These are phyloP conservation scores for Didymella glomerata DNA, from an alignment of 2,329 filamentous ascomycete species.

Conservation along the genomic window DNA sequence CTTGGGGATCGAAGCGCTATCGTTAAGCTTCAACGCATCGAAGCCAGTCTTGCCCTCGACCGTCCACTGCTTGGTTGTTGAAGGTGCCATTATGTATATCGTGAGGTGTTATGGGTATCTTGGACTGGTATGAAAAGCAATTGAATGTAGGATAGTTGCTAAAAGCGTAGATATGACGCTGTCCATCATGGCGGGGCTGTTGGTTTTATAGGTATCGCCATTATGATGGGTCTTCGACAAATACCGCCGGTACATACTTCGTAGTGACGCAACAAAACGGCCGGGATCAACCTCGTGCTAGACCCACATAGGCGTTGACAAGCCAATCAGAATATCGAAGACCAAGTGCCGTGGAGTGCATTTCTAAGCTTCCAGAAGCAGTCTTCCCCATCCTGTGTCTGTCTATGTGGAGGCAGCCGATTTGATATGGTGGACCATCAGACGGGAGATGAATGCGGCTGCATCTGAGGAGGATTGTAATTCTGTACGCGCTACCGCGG, in stretches of 20 bases:
- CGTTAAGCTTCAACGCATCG: conserved; percentile 66
- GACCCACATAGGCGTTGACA: conserved; percentile 6
- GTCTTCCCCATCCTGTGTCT: conserved; percentile 4
- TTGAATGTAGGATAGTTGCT: conserved; percentile 1
- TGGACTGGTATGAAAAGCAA: neutral
- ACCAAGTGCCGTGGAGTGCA: conserved; percentile 10
- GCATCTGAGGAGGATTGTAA: neutral
- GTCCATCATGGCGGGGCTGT: conserved; percentile 2
- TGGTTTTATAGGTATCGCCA: conserved; percentile 23
- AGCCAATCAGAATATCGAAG: conserved; percentile 5
- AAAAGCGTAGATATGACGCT: neutral
- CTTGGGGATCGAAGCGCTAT: conserved; percentile 63
- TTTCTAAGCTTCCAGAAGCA: conserved; percentile 22
- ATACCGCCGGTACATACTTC: conserved; percentile 2
- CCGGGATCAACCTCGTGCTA: conserved; percentile 9
- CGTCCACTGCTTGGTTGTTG: conserved; percentile 65
- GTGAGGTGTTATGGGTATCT: neutral
- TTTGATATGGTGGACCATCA: conserved; percentile 1
- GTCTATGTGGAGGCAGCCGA: conserved; percentile 8
- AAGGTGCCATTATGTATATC: conserved; percentile 47
- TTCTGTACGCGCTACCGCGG: neutral
- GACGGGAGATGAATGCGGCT: neutral
- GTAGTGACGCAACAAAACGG: conserved; percentile 36
- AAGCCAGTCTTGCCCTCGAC: conserved; percentile 65
- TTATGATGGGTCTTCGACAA: conserved; percentile 24